Evolutionary conservation across 176 grass and related monocot genomes (phyloP), one percentile per base, ranked within the genome.

Genomic region (Saccharum officinarum): DNA sequence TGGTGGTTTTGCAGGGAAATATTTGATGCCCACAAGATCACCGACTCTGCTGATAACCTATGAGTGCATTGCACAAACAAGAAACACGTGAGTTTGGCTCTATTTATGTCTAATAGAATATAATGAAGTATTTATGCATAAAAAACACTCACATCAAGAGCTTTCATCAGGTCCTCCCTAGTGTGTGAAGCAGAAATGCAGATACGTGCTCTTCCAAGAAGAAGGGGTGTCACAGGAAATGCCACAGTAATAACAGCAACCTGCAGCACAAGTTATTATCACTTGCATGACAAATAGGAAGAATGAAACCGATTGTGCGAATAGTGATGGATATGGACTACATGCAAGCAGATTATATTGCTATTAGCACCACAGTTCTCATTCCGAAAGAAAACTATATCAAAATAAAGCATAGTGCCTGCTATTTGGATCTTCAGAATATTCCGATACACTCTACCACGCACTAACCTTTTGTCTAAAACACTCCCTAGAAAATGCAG

Each of bases 151-250:
- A 94, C 94, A 79, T 97, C 90, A 38, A 97, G 85, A 12, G 84
- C 90, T 87, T 92, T 94, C 41, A 92, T 82, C 33, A 97, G 80
- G 73, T 97, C 94, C 55, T 97, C 89, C 84, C 86, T 87, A 18
- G 82, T 89, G 78, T 97, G 94, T 33, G 94, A 93, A 85, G 94
- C 91, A 69, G 91, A 96, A 78, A 96, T 91, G 82, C 94, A 96
- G 79, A 96, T 86, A 10, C 89, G 88, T 31, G 94, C 91, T 77
- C 94, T 91, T 80, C 81, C 86, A 76, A 93, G 87, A 37, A 97
- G 91, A 47, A 97, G 86, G 40, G 94, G 91, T 44, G 91, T 97
- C 7, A 91, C 94, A 26, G 94, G 94, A 72, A 97, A 97, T 71
- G 94, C 80, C 81, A 97, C 91, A 3, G 84, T 84, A 70, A 91